These are phyloP conservation scores for Aureobasidium sp. DNA, from an alignment of 2,329 filamentous ascomycete species.

Conservation along the genomic window DNA sequence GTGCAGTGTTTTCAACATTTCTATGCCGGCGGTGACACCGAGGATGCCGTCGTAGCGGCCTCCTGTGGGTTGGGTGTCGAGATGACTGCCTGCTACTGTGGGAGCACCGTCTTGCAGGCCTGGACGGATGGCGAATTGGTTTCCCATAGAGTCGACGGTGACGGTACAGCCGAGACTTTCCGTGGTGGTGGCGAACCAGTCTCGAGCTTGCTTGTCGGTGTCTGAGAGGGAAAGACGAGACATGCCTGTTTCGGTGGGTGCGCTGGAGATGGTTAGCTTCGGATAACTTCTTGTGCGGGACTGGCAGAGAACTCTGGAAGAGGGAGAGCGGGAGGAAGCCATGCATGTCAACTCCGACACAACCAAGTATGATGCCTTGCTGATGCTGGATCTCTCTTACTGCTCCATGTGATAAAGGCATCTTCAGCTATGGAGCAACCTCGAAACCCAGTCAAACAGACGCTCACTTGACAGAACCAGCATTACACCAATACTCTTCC, in stretches of 20 bases:
- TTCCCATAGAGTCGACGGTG: constrained; percentile 69
- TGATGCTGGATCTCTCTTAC: too few relatives aligned
- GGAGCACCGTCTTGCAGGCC: constrained; percentile 54
- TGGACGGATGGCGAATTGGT: constrained; percentile 67
- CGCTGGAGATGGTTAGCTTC: constrained; percentile 28
- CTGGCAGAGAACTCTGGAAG: too few relatives aligned
- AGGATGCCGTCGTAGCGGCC: constrained; percentile 72
- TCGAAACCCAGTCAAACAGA: too few relatives aligned
- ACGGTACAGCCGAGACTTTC: constrained; percentile 58
- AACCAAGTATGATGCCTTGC: too few relatives aligned
- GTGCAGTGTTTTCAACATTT: constrained; percentile 61
- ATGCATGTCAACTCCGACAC: too few relatives aligned
- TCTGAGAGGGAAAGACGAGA: constrained; percentile 64
- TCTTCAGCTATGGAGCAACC: too few relatives aligned
- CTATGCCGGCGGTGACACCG: constrained; percentile 65
- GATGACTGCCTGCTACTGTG: constrained; percentile 64
- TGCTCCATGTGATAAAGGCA: too few relatives aligned
- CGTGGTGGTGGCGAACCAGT: constrained; percentile 66
- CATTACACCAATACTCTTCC: not conserved
- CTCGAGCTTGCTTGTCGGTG: constrained; percentile 61
- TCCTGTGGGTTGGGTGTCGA: constrained; percentile 51
- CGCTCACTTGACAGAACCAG: too few relatives aligned
- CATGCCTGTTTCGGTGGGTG: constrained; percentile 65
- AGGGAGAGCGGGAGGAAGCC: too few relatives aligned
- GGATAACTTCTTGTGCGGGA: not conserved